Evolutionary conservation across 1,284 basidiomycete genomes (phyloP).

Genomic region (Ustilago nuda): DNA sequence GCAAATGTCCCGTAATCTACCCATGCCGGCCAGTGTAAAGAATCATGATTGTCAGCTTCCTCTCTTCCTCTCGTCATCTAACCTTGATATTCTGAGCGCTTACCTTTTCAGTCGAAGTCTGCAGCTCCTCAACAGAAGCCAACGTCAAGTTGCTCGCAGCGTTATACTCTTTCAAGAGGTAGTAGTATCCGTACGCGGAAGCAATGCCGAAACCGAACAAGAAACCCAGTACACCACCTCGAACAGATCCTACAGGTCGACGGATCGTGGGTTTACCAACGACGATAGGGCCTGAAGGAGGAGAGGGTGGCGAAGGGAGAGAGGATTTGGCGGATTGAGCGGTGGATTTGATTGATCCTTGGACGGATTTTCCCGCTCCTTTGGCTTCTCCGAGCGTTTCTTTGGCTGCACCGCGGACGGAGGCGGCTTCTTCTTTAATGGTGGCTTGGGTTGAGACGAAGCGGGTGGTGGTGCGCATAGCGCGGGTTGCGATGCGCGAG

Average conservation of each 20-base stretch:
- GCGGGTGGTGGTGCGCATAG: conserved; percentile 1
- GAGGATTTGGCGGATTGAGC: conserved; percentile 27
- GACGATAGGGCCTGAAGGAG: conserved; percentile 37
- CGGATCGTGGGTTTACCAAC: conserved; percentile 39
- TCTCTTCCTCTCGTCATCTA: neutral
- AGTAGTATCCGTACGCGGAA: conserved; percentile 83
- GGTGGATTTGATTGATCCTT: conserved; percentile 22
- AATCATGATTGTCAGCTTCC: neutral
- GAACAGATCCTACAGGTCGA: conserved; percentile 40
- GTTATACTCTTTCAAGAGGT: conserved; percentile 89
- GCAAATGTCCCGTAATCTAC: conserved; percentile 49
- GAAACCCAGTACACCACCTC: conserved; percentile 78
- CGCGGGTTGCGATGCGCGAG: conserved; percentile 1
- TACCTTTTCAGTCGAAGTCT: conserved; percentile 84
- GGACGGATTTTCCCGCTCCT: conserved; percentile 26
- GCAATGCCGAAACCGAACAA: conserved; percentile 84
- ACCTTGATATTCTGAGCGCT: neutral
- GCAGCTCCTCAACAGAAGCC: conserved; percentile 86
- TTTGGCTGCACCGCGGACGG: conserved; percentile 23
- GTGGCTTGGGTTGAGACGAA: conserved; percentile 25
- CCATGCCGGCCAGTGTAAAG: neutral
- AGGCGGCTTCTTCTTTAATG: conserved; percentile 25
- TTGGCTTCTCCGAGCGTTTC: conserved; percentile 28
- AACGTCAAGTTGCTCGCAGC: conserved; percentile 83
- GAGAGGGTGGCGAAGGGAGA: conserved; percentile 23